Percentiles rank a stretch among this genome's conserved stretches.
Evolutionary conservation across 768 basidiomycete genomes (phyloP).

Genomic region (Fibroporia radiculosa): DNA sequence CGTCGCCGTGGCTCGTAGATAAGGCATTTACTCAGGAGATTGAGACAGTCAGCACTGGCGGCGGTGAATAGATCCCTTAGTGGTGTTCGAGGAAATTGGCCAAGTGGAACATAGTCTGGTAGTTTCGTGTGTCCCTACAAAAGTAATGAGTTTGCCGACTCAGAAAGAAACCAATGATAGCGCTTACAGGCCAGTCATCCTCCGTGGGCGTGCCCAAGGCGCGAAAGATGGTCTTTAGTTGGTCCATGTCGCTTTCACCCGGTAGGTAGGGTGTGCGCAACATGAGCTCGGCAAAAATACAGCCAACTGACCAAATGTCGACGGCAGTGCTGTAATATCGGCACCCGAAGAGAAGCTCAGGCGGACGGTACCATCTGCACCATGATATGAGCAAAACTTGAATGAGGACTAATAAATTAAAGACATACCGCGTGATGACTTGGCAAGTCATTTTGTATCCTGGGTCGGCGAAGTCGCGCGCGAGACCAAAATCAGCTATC

Average conservation of each 20-base stretch:
- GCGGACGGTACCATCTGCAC: slow-evolving; percentile 92
- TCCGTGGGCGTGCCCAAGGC: slow-evolving; percentile 95
- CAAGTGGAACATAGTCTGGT: slow-evolving; percentile 83
- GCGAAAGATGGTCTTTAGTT: slow-evolving; percentile 88
- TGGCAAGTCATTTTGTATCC: slow-evolving; percentile 96
- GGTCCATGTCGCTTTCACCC: slow-evolving; percentile 95
- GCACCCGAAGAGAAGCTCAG: slow-evolving; percentile 88
- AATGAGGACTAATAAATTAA: not conserved
- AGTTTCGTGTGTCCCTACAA: slow-evolving; percentile 81
- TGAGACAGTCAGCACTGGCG: slow-evolving; percentile 78
- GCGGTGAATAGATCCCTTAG: slow-evolving; percentile 88
- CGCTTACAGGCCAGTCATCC: slow-evolving; percentile 89
- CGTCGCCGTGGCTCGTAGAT: slow-evolving; percentile 82
- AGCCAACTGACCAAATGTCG: slow-evolving; percentile 96
- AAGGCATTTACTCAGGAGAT: slow-evolving; percentile 72
- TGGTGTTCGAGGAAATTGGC: slow-evolving; percentile 77
- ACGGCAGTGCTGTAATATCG: slow-evolving; percentile 88
- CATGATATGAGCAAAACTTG: slow-evolving; percentile 3
- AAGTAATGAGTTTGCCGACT: not conserved
- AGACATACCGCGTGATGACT: slow-evolving; percentile 88
- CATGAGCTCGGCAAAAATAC: slow-evolving; percentile 97
- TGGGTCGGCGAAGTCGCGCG: slow-evolving; percentile 92
- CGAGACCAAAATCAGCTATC: slow-evolving; percentile 97
- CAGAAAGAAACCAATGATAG: not conserved
- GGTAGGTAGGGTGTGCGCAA: slow-evolving; percentile 91